Conservation (phyloP, 108 stramenopile genomes). For the Conticribra weissflogii region DNA sequence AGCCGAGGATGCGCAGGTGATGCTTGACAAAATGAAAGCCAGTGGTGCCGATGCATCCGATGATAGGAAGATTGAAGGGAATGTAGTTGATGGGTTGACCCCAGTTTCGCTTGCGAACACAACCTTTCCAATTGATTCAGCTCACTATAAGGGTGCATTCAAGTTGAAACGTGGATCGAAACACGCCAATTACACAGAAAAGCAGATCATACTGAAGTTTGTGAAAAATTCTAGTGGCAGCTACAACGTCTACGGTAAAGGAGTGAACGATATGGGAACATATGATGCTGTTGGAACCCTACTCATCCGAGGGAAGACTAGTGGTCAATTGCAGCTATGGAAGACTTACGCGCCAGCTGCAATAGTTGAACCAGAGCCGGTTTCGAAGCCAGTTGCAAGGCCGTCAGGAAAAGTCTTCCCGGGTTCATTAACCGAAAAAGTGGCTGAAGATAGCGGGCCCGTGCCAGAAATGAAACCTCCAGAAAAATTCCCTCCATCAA, state of each 20-base stretch:
- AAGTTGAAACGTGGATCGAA: conserved; percentile 67
- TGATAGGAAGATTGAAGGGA: conserved; percentile 22
- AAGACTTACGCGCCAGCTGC: conserved; percentile 65
- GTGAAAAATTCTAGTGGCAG: conserved; percentile 71
- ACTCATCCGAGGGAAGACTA: conserved; percentile 63
- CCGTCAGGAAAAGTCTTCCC: conserved; percentile 40
- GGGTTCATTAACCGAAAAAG: conserved; percentile 46
- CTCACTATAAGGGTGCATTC: conserved; percentile 81
- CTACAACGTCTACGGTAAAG: conserved; percentile 83
- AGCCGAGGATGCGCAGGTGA: conserved; percentile 42
- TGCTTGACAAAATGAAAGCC: conserved; percentile 20
- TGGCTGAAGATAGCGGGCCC: conserved; percentile 27
- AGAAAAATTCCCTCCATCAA: conserved; percentile 32
- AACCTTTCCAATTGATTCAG: conserved; percentile 76
- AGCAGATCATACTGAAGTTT: conserved; percentile 81
- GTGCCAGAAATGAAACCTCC: conserved; percentile 38
- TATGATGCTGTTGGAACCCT: conserved; percentile 73
- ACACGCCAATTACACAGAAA: conserved; percentile 60
- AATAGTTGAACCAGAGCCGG: conserved; percentile 10
- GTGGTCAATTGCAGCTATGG: conserved; percentile 82
- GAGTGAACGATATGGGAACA: conserved; percentile 73
- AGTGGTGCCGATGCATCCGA: conserved; percentile 26
- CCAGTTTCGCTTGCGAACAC: conserved; percentile 29
- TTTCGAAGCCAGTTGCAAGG: conserved; percentile 21
- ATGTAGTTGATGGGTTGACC: conserved; percentile 13